These are phyloP conservation scores for Wickerhamiella slavikovae DNA, from an alignment of 805 yeast genomes.

Conservation along the genomic window DNA sequence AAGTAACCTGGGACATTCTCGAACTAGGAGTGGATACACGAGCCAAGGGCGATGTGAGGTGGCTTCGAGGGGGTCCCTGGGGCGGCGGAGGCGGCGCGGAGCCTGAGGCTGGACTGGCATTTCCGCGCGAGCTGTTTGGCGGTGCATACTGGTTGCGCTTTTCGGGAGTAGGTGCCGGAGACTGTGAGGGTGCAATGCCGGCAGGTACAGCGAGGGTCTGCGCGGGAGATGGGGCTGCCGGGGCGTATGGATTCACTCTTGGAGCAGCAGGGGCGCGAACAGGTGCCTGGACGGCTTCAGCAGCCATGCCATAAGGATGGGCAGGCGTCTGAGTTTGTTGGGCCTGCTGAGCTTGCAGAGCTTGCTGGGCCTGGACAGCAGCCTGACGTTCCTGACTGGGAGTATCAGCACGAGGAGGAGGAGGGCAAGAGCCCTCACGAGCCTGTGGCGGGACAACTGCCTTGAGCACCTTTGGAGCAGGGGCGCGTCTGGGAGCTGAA, in stretches of 20 bases:
- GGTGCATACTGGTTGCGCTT: no score
- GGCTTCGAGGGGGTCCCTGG: no score
- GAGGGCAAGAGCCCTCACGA: not conserved
- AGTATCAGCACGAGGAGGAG: conserved; percentile 3
- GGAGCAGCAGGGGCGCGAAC: conserved; percentile 1
- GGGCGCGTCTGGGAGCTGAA: conserved; percentile 8
- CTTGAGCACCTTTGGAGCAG: conserved; percentile 7
- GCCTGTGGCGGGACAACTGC: conserved; percentile 6
- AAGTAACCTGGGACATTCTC: no score
- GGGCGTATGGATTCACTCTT: conserved; percentile 1
- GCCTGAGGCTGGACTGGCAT: no score
- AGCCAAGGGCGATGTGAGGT: no score
- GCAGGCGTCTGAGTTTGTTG: not conserved
- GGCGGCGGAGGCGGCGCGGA: no score
- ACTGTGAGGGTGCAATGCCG: no score
- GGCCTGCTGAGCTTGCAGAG: not conserved
- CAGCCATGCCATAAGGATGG: not conserved
- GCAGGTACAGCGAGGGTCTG: not conserved
- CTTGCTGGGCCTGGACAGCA: not conserved
- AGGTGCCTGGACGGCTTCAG: not conserved
- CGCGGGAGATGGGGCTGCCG: not conserved
- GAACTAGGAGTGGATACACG: no score
- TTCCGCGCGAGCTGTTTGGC: no score
- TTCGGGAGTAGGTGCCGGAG: no score
- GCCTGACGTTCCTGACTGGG: conserved; percentile 1